Evolutionary conservation across 2,329 filamentous ascomycete genomes (phyloP).

Genomic region (Leptographium flavum): DNA sequence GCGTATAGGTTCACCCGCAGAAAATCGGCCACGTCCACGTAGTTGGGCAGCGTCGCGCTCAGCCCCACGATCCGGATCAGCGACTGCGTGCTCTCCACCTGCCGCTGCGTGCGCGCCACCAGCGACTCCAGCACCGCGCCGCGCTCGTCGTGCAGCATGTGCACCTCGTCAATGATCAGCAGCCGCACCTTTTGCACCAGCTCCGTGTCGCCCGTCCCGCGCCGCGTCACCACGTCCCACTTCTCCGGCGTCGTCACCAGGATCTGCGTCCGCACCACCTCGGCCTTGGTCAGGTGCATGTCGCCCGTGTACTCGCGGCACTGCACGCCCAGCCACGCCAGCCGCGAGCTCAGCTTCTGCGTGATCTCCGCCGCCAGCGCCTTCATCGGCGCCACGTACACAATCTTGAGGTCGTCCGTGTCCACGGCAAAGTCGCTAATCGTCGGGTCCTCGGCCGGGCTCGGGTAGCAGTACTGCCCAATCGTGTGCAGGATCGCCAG

Average conservation of each 20-base stretch:
- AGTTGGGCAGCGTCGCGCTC: conserved; percentile 92
- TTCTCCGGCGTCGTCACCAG: conserved; percentile 98
- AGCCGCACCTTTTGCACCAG: conserved; percentile 93
- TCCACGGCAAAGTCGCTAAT: conserved; percentile 72
- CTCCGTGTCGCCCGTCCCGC: conserved; percentile 93
- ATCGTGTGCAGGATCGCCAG: conserved; percentile 86
- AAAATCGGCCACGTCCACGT: conserved; percentile 92
- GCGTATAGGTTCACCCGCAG: conserved; percentile 87
- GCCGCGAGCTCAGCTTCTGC: conserved; percentile 77
- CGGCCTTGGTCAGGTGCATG: conserved; percentile 95
- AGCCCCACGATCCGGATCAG: conserved; percentile 92
- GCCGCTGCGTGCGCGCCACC: conserved; percentile 84
- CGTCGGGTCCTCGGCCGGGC: conserved; percentile 58
- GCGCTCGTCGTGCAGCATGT: conserved; percentile 97
- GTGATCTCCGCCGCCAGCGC: conserved; percentile 93
- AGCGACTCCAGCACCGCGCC: conserved; percentile 92
- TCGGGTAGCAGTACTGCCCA: conserved; percentile 70
- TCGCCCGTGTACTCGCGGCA: conserved; percentile 93
- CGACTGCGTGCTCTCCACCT: conserved; percentile 96
- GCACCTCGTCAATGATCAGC: conserved; percentile 95
- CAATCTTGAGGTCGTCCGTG: conserved; percentile 86
- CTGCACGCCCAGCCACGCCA: conserved; percentile 86
- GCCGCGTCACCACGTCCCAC: conserved; percentile 96
- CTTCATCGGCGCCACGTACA: conserved; percentile 99
- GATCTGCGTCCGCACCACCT: conserved; percentile 92